phyloP scores from a whole-genome alignment of 1,284 basidiomycete species.

The Puccinia polysora region DNA sequence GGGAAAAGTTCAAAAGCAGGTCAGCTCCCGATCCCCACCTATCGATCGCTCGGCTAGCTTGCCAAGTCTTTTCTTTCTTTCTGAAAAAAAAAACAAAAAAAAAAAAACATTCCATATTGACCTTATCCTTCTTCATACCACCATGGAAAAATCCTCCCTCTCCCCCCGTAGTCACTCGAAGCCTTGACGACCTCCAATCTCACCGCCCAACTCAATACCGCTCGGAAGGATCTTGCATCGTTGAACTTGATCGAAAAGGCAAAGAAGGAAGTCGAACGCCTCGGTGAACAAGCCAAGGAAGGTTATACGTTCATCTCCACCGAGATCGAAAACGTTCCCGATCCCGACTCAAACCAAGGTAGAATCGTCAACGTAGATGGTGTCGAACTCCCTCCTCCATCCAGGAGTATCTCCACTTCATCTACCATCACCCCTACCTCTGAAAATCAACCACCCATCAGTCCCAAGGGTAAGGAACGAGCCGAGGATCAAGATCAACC shows the following conservation, averaged over 20 bases:
- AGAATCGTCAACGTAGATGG: conserved; percentile 26
- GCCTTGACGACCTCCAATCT: background rate
- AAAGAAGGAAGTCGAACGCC: conserved; percentile 30
- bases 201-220: conserved; percentile 1
- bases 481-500: conserved; percentile 10
- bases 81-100: too few species aligned
- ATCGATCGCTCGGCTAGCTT: too few species aligned
- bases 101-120: too few species aligned
- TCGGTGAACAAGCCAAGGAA: conserved; percentile 25
- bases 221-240: conserved; percentile 5
- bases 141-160: background rate
- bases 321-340: conserved; percentile 10
- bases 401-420: background rate
- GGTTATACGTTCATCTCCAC: conserved; percentile 17
- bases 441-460: background rate
- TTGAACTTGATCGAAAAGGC: conserved; percentile 31
- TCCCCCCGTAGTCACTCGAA: background rate
- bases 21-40: background rate
- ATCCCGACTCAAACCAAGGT: background rate
- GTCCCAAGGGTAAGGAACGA: conserved; percentile 19
- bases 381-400: background rate
- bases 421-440: background rate
- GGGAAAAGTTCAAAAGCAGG: conserved; percentile 34
- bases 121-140: too few species aligned
- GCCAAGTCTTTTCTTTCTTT: too few species aligned